phyloP scores from a whole-genome alignment of 169 alveolate species.

The Besnoitia besnoiti region DNA sequence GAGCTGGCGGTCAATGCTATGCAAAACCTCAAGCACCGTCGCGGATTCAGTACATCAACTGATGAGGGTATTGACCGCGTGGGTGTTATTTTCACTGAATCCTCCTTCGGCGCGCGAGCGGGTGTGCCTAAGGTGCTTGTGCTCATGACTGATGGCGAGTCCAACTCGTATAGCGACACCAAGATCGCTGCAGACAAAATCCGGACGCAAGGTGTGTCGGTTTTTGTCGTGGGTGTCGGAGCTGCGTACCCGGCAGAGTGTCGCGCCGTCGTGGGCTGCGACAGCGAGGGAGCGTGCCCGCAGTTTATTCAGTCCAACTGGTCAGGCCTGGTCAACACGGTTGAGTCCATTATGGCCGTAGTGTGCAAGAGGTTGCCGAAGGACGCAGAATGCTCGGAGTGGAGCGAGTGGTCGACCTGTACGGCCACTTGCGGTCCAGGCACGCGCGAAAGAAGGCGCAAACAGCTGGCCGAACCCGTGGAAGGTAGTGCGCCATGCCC shows the following conservation, averaged over 20 bases:
- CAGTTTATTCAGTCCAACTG: constrained; percentile 53
- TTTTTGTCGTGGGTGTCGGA: constrained; percentile 59
- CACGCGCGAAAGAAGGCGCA: constrained; percentile 62
- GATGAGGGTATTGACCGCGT: neutral
- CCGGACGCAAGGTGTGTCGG: neutral
- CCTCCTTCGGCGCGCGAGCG: constrained; percentile 17
- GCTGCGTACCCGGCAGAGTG: constrained; percentile 28
- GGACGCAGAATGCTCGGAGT: constrained; percentile 70
- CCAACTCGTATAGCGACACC: neutral
- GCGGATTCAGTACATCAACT: constrained; percentile 28
- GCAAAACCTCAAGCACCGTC: neutral
- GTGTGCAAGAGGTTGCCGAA: constrained; percentile 62
- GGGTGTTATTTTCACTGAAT: neutral
- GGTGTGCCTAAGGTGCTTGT: constrained; percentile 48
- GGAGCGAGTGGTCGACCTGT: constrained; percentile 76
- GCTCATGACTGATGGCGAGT: constrained; percentile 62
- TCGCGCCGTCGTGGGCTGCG: constrained; percentile 41
- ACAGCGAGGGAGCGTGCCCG: neutral
- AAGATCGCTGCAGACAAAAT: neutral
- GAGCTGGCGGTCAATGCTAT: neutral
- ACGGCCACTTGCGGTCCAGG: constrained; percentile 74
- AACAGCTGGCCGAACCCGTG: constrained; percentile 30
- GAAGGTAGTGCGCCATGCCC: constrained; percentile 62
- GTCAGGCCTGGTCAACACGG: neutral
- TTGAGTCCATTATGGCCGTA: constrained; percentile 4